Conservation (phyloP, 2,329 filamentous ascomycete species). For the Neofusicoccum umdonicola region DNA sequence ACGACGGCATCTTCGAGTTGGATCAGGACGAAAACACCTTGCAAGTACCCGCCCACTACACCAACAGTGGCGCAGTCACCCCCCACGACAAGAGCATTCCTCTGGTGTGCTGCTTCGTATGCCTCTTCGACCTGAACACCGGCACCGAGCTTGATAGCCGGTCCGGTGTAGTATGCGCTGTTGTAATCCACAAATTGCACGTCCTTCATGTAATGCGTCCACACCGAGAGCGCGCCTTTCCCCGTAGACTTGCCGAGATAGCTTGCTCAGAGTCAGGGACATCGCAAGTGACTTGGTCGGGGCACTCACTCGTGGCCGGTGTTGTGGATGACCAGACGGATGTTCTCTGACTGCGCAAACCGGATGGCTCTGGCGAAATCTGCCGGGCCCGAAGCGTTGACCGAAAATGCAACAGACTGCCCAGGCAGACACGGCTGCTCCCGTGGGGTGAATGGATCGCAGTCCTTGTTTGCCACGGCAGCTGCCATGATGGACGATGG, state of each 20-base stretch:
- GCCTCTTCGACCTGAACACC: constrained; percentile 33
- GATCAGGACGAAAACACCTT: constrained; percentile 19
- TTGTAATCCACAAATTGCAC: constrained; percentile 31
- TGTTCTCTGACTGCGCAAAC: constrained; percentile 30
- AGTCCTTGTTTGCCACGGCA: not conserved
- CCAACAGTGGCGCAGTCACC: constrained; percentile 34
- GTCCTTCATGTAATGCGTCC: constrained; percentile 36
- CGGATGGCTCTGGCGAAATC: constrained; percentile 23
- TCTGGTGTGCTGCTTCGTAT: constrained; percentile 23
- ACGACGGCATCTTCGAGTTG: too few species aligned
- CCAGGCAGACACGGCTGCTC: not conserved
- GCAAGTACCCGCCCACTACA: constrained; percentile 30
- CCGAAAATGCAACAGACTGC: not conserved
- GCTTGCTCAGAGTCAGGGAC: constrained; percentile 7
- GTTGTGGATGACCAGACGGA: constrained; percentile 36
- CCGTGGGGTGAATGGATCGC: not conserved
- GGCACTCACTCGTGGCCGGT: constrained; percentile 28
- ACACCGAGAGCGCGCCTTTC: constrained; percentile 32
- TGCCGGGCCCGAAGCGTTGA: not conserved
- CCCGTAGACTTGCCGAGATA: constrained; percentile 35
- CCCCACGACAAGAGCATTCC: constrained; percentile 25
- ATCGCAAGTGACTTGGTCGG: too few species aligned
- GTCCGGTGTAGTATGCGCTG: constrained; percentile 25
- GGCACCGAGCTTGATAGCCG: constrained; percentile 30
- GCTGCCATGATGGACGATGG: too few species aligned